Evolutionary conservation across 805 yeast genomes (phyloP).

Genomic region (Nakazawaea wickerhamii): DNA sequence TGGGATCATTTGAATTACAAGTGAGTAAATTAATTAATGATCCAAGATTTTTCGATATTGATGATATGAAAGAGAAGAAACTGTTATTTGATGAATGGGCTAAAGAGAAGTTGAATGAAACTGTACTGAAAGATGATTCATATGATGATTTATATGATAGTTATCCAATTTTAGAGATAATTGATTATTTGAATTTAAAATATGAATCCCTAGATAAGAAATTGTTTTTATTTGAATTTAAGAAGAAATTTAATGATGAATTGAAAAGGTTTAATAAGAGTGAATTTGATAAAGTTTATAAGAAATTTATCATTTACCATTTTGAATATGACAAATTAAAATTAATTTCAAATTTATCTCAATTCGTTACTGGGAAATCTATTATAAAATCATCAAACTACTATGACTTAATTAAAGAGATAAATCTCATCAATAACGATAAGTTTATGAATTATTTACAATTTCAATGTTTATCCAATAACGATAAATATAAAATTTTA

Average conservation of each 20-base stretch:
- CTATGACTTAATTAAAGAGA: not conserved
- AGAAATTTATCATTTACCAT: slow-evolving; percentile 5
- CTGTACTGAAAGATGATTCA: not conserved
- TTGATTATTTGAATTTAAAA: slow-evolving; percentile 10
- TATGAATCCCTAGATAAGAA: slow-evolving; percentile 5
- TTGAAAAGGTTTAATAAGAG: not conserved
- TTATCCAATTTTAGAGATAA: slow-evolving; percentile 5
- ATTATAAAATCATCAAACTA: not conserved
- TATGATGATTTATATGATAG: not conserved
- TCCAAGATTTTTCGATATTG: slow-evolving; percentile 31
- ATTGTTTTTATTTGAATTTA: slow-evolving; percentile 11
- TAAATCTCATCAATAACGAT: not conserved
- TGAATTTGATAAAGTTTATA: slow-evolving; percentile 10
- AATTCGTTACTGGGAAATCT: not conserved
- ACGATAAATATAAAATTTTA: not conserved
- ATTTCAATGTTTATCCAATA: slow-evolving; percentile 3
- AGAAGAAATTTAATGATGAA: slow-evolving; percentile 4
- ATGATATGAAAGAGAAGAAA: slow-evolving; percentile 29
- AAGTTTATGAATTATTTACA: slow-evolving; percentile 4
- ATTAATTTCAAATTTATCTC: not conserved
- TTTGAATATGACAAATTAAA: not conserved
- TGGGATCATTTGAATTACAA: slow-evolving; percentile 43
- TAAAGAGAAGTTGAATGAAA: slow-evolving; percentile 16
- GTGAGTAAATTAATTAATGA: slow-evolving; percentile 35
- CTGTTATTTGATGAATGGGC: slow-evolving; percentile 45